phyloP scores from a whole-genome alignment of 163 green algal genomes.

The Coccomyxa subellipsoidea region DNA sequence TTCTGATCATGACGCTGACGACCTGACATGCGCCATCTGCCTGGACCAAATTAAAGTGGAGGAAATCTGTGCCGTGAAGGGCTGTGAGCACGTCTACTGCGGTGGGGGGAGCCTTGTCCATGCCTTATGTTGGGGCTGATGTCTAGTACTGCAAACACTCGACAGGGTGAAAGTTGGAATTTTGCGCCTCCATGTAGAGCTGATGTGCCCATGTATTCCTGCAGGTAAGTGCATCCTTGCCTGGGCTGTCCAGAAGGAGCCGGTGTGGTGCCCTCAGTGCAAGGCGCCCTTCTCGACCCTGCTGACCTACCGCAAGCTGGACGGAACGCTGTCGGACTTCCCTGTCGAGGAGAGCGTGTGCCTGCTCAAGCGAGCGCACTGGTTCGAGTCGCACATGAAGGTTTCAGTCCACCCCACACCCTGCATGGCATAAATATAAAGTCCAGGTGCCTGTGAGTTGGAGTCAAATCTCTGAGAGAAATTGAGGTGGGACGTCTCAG shows the following conservation, averaged over 20 bases:
- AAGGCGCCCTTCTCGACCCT: slow-evolving; percentile 73
- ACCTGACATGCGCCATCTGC: slow-evolving; percentile 63
- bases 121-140: not conserved
- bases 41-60: slow-evolving; percentile 42
- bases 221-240: slow-evolving; percentile 71
- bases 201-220: too few species aligned
- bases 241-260: slow-evolving; percentile 60
- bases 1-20: slow-evolving; percentile 18
- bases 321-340: slow-evolving; percentile 72
- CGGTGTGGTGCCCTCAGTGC: slow-evolving; percentile 72
- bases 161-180: too few species aligned
- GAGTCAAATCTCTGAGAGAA: too few species aligned
- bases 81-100: slow-evolving; percentile 68
- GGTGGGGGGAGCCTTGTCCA: slow-evolving; percentile 17
- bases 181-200: too few species aligned
- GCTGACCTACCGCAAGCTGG: slow-evolving; percentile 66
- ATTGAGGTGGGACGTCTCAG: too few species aligned
- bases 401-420: too few species aligned
- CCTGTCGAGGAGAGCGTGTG: slow-evolving; percentile 65
- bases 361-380: slow-evolving; percentile 70
- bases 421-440: too few species aligned
- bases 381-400: slow-evolving; percentile 66
- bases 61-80: slow-evolving; percentile 58
- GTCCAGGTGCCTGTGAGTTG: too few species aligned
- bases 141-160: not conserved